phyloP scores from a whole-genome alignment of 805 yeast genomes.

The Starmerella potacharoeniae region DNA sequence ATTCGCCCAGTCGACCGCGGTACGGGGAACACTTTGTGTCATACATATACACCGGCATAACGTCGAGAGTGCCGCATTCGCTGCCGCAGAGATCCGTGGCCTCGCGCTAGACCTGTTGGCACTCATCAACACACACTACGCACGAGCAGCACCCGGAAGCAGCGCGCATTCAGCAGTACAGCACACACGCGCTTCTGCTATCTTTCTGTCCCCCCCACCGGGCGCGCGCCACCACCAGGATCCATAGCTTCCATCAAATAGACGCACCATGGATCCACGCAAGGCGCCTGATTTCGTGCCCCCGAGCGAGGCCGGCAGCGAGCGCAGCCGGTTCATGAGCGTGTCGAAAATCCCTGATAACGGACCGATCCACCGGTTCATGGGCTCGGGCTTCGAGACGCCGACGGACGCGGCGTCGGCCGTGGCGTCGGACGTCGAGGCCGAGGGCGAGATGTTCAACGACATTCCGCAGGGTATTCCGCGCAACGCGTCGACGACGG shows the following conservation, averaged over 20 bases:
- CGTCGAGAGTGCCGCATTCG: neutral
- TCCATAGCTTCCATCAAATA: neutral
- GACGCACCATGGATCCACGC: slow-evolving; percentile 69
- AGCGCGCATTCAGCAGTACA: too few species aligned
- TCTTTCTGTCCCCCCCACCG: too few species aligned
- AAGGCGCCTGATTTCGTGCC: slow-evolving; percentile 84
- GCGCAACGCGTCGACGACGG: slow-evolving; percentile 24
- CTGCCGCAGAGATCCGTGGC: neutral
- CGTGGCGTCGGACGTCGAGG: neutral
- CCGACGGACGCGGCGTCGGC: slow-evolving; percentile 14
- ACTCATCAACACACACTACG: too few species aligned
- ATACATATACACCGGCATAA: neutral
- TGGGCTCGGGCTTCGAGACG: slow-evolving; percentile 10
- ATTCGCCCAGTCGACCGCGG: neutral
- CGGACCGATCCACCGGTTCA: slow-evolving; percentile 23
- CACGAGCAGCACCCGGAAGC: too few species aligned
- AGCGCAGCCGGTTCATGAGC: slow-evolving; percentile 30
- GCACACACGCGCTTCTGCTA: too few species aligned
- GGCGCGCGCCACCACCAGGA: too few species aligned
- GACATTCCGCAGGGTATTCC: slow-evolving; percentile 23
- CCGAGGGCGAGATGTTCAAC: slow-evolving; percentile 1
- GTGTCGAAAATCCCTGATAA: slow-evolving; percentile 23
- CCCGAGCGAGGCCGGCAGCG: slow-evolving; percentile 45
- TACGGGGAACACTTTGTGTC: neutral
- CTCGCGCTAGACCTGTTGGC: neutral